Evolutionary conservation across 1,139 yeast species (phyloP), one percentile per base, ranked within the genome.

Genomic region (Suhomyces chickasaworum): DNA sequence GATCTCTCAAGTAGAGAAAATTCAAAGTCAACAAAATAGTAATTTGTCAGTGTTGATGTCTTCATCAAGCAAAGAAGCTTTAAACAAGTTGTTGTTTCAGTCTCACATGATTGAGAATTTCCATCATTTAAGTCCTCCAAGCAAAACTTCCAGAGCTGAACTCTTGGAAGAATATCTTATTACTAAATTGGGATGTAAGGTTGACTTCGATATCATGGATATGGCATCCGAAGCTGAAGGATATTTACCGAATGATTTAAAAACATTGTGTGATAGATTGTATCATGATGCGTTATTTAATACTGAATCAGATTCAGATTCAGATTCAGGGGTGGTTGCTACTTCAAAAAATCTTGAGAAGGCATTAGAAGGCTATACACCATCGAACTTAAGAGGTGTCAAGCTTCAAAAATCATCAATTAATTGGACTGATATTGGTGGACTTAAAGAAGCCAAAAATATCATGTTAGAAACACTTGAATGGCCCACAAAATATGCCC

Each of bases 401-500:
- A 89, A 90, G 60, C 71, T 91, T 12, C 90, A 89, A 56, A 89
- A 88, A 58, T 81, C 91, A 0, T 70, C 84, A 0, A 81, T 84
- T 1, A 78, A 78, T 37, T 93, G 99, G 99, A 58, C 75, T 1
- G 96, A 90, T 55, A 89, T 93, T 56, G 99, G 98, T 7, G 99
- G 97, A 0, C 70, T 93, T 41, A 69, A 68, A 23, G 87, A 83
- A 16, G 95, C 96, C 2, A 93, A 91, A 59, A 74, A 77, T 9
- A 73, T 89, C 0, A 67, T 93, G 20, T 66, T 90, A 41, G 98
- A 93, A 61, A 93, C 98, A 0, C 68, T 93, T 33, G 98, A 93
- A 62, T 91, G 98, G 98, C 99, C 99, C 1, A 89, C 97, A 0
- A 87, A 85, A 58, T 93, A 91, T 61, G 96, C 97, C 0, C 97